A percentile compares a stretch with the other conserved stretches of the same genome.
phyloP scores from a whole-genome alignment of 2,329 filamentous ascomycete genomes.

The Westerdykella aurantiaca region DNA sequence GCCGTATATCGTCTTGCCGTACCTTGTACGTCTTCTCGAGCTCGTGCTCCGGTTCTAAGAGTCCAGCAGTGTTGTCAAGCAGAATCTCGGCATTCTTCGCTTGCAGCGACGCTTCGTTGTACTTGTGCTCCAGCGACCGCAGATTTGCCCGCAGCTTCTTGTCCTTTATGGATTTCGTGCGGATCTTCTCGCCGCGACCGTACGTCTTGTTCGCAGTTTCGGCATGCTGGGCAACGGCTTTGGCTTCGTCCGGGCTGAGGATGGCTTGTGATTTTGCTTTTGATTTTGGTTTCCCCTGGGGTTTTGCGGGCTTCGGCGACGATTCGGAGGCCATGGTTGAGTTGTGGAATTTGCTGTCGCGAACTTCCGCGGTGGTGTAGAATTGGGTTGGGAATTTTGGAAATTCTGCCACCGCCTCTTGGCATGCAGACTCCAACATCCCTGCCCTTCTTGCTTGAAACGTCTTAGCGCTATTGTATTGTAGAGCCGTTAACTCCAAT shows the following conservation, averaged over 20 bases:
- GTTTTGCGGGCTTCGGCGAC: not conserved
- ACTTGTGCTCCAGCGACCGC: conserved; percentile 72
- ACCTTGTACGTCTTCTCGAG: conserved; percentile 91
- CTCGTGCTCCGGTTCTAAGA: conserved; percentile 80
- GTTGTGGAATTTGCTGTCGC: not conserved
- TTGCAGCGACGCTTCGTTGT: conserved; percentile 71
- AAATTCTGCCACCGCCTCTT: conserved; percentile 1
- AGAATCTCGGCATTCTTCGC: conserved; percentile 95
- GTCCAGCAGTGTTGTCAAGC: conserved; percentile 77
- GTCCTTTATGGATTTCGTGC: conserved; percentile 69
- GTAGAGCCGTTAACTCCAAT: too few relatives aligned
- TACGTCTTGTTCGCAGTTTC: conserved; percentile 64
- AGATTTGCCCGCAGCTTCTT: conserved; percentile 84
- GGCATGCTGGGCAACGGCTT: conserved; percentile 27
- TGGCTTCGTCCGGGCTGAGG: conserved; percentile 19
- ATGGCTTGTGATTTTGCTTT: not conserved
- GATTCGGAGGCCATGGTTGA: not conserved
- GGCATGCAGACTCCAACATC: not conserved
- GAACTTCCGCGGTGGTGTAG: not conserved
- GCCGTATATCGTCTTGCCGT: conserved; percentile 76
- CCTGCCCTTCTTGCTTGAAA: too few relatives aligned
- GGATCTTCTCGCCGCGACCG: conserved; percentile 73
- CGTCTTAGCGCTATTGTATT: too few relatives aligned
- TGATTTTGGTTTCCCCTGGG: not conserved
- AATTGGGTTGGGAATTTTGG: conserved; percentile 1